Evolutionary conservation across 2,329 filamentous ascomycete genomes (phyloP).

Genomic region (Plenodomus tracheiphilus): DNA sequence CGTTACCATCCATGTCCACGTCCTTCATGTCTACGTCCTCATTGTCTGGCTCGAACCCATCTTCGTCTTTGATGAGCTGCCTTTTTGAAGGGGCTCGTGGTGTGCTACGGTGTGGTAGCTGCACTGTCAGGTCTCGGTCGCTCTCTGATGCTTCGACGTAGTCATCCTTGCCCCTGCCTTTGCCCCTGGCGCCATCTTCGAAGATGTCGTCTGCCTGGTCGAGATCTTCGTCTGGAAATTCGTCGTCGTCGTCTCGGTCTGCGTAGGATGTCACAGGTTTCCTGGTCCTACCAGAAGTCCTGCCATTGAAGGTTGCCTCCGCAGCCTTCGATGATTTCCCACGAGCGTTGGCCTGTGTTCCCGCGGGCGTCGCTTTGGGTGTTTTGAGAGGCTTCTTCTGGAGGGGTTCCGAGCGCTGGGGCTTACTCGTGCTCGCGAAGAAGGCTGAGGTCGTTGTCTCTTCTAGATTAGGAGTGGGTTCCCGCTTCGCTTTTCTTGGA

Average conservation of each 20-base stretch:
- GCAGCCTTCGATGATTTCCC: conserved; percentile 34
- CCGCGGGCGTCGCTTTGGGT: conserved; percentile 38
- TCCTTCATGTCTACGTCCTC: conserved; percentile 60
- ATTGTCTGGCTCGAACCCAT: conserved; percentile 46
- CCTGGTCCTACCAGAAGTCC: conserved; percentile 46
- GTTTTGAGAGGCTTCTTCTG: conserved; percentile 39
- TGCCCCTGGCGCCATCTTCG: conserved; percentile 68
- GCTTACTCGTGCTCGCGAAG: conserved; percentile 62
- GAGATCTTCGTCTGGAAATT: conserved; percentile 46
- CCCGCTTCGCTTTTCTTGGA: conserved; percentile 60
- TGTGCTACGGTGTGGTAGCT: conserved; percentile 43
- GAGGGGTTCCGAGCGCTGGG: conserved; percentile 53
- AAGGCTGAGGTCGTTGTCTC: conserved; percentile 66
- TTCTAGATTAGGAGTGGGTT: conserved; percentile 55
- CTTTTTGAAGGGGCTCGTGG: conserved; percentile 45
- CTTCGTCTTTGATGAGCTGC: conserved; percentile 47
- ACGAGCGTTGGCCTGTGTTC: conserved; percentile 34
- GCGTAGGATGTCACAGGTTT: conserved; percentile 46
- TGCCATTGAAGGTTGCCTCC: conserved; percentile 40
- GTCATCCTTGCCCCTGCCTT: conserved; percentile 67
- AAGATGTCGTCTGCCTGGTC: conserved; percentile 81
- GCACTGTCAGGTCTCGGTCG: conserved; percentile 33
- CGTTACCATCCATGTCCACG: conserved; percentile 50
- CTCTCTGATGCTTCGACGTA: conserved; percentile 63
- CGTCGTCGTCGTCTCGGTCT: conserved; percentile 64